Evolutionary conservation across 257 asterid species (phyloP).

Genomic region (Orobanche coerulescens): DNA sequence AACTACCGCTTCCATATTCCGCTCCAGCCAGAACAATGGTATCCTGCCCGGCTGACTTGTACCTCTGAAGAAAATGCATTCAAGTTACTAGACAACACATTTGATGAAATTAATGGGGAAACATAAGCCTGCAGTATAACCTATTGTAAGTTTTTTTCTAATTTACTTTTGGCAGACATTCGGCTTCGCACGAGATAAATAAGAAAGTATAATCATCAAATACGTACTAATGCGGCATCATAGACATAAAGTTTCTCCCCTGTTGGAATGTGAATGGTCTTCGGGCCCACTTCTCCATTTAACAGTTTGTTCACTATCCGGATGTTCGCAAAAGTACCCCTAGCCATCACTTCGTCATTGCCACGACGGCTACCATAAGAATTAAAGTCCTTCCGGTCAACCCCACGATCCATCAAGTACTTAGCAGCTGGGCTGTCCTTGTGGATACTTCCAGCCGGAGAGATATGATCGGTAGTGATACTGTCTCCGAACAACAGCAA

Average conservation of each 20-base stretch:
- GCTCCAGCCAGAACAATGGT: conserved; percentile 89
- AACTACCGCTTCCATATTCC: conserved; percentile 97
- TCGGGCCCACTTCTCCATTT: conserved; percentile 87
- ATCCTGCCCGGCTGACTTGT: conserved; percentile 68
- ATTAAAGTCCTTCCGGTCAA: conserved; percentile 82
- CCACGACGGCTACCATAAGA: conserved; percentile 98
- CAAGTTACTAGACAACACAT: not conserved
- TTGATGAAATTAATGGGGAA: not conserved
- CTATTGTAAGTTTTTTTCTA: not conserved
- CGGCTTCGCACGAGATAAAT: too few species aligned
- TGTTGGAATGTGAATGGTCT: conserved; percentile 77
- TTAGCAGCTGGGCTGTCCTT: conserved; percentile 93
- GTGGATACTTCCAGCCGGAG: conserved; percentile 96
- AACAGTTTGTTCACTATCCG: conserved; percentile 73
- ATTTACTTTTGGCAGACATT: not conserved
- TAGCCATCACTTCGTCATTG: conserved; percentile 91
- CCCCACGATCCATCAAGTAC: conserved; percentile 75
- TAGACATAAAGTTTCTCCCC: conserved; percentile 79
- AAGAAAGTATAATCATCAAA: not conserved
- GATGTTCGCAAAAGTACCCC: conserved; percentile 94
- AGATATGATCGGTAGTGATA: conserved; percentile 90
- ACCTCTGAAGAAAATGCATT: conserved; percentile 46
- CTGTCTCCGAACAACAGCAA: conserved; percentile 86
- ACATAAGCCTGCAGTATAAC: not conserved
- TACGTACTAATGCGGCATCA: conserved; percentile 76